These are phyloP conservation scores for Eremothecium coryli DNA, from an alignment of 1,139 yeast genomes.

Conservation along the genomic window DNA sequence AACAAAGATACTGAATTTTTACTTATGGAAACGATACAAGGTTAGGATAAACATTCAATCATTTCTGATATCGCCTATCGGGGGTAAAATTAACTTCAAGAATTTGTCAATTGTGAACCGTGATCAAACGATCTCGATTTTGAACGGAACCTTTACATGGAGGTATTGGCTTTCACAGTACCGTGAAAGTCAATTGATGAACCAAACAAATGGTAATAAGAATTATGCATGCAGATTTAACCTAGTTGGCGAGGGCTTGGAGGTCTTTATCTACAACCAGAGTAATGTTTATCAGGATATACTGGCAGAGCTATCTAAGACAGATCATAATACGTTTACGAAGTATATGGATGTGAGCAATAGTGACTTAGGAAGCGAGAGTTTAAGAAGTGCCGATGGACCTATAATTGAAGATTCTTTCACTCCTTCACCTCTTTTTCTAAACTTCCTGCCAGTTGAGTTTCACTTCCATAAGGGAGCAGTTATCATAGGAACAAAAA, in stretches of 20 bases:
- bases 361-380: neutral
- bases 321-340: slow-evolving; percentile 10
- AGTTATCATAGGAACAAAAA: slow-evolving; percentile 65
- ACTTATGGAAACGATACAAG: slow-evolving; percentile 55
- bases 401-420: neutral
- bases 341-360: neutral
- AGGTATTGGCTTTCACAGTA: slow-evolving; percentile 68
- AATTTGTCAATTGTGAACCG: slow-evolving; percentile 63
- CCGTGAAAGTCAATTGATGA: slow-evolving; percentile 38
- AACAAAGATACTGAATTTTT: slow-evolving; percentile 41
- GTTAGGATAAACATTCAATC: slow-evolving; percentile 62
- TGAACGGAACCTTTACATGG: slow-evolving; percentile 77
- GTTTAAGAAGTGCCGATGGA: neutral
- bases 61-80: slow-evolving; percentile 63
- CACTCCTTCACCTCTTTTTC: neutral
- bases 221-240: slow-evolving; percentile 52
- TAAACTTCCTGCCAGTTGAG: slow-evolving; percentile 45
- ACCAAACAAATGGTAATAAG: slow-evolving; percentile 31
- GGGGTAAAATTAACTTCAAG: slow-evolving; percentile 73
- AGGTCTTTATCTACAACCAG: slow-evolving; percentile 71
- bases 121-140: slow-evolving; percentile 59
- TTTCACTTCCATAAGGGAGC: slow-evolving; percentile 59
- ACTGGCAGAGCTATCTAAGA: slow-evolving; percentile 36
- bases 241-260: slow-evolving; percentile 64
- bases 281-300: slow-evolving; percentile 67